Evolutionary conservation across 108 stramenopile species (phyloP).

Genomic region (Cyclotella sp.): DNA sequence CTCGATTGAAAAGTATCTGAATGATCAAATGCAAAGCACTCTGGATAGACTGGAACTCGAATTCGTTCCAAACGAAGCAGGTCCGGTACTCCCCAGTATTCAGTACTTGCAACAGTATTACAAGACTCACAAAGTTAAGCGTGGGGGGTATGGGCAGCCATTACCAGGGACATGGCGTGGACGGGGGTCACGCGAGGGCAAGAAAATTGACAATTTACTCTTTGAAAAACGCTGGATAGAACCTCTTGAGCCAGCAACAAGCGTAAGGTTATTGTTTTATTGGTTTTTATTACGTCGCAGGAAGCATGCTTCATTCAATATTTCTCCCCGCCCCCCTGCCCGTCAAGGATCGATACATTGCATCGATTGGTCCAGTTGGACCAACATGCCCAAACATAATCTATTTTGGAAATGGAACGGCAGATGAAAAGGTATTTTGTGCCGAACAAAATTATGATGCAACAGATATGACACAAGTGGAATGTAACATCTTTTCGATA

Average conservation of each 20-base stretch:
- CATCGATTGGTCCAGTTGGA: slow-evolving; percentile 31
- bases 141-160: slow-evolving; percentile 55
- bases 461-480: background rate
- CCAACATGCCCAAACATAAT: slow-evolving; percentile 29
- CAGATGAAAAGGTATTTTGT: slow-evolving; percentile 37
- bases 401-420: slow-evolving; percentile 20
- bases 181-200: too few species aligned
- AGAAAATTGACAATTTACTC: slow-evolving; percentile 8
- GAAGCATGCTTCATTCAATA: too few species aligned
- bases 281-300: too few species aligned
- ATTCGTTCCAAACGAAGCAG: slow-evolving; percentile 33
- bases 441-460: background rate
- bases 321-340: too few species aligned
- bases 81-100: slow-evolving; percentile 4
- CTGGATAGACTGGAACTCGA: slow-evolving; percentile 19
- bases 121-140: slow-evolving; percentile 12
- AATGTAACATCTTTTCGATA: slow-evolving; percentile 31
- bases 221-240: slow-evolving; percentile 45
- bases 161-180: slow-evolving; percentile 28
- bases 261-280: too few species aligned
- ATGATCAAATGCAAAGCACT: slow-evolving; percentile 43
- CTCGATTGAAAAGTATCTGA: slow-evolving; percentile 44
- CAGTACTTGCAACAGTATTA: slow-evolving; percentile 24
- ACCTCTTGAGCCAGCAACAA: slow-evolving; percentile 39
- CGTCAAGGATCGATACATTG: slow-evolving; percentile 18